Evolutionary conservation across 495 filamentous ascomycete species (phyloP), one percentile per base, ranked within the genome.

Genomic region (Ascobolus immersus): DNA sequence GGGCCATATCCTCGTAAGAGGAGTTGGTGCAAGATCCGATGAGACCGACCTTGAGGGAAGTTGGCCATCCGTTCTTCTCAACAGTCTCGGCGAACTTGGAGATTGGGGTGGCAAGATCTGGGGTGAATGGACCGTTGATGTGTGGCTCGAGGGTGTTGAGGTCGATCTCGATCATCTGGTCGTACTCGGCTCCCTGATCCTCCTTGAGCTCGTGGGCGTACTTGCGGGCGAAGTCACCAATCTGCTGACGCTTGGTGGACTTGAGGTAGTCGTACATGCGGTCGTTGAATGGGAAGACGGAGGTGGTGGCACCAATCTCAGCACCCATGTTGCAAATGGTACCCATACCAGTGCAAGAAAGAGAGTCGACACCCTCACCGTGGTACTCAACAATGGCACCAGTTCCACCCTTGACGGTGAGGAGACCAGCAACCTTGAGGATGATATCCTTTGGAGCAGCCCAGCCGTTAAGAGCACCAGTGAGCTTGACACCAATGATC

Each of bases 1-100:
- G 71, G 7, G 79, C 81, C 86, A 96, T 96, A 48, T 96, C 86
- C 55, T 91, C 69, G 52, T 92, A 96, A 3, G 86, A 94, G 53
- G 77, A 89, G 61, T 96, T 96, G 10, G 86, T 96, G 58, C 86
- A 96, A 58, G 79, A 90, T 28, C 86, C 86, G 45, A 96, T 96
- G 18, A 96, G 64, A 36, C 82, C 79, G 5, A 86, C 82, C 5
- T 77, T 80, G 39, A 96, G 73, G 28, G 71, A 76, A 49, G 74
- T 67, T 5, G 86, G 86, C 86, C 86, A 96, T 21, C 75, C 55
- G 52, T 93, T 74, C 47, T 72, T 61, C 48, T 73, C 61, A 4
- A 89, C 80, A 1, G 73, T 71, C 29, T 79, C 63, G 43, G 76
- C 72, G 50, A 96, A 96, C 43, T 69, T 57, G 19, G 82, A 92